Conservation (phyloP, 2,329 filamentous ascomycete genomes). For the Grosmannia serpens region DNA sequence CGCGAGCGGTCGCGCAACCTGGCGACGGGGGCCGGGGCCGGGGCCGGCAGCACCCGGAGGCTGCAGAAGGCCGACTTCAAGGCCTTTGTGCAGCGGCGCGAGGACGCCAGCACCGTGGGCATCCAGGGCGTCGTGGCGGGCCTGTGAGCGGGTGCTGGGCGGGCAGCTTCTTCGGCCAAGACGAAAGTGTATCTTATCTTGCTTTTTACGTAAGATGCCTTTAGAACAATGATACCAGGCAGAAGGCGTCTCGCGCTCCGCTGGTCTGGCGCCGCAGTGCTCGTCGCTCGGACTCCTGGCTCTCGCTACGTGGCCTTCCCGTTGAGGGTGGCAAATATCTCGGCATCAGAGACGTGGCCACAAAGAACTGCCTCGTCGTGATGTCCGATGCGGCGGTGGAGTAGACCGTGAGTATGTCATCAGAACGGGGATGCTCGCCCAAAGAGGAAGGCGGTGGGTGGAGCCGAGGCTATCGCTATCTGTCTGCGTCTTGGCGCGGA, state of each 20-base stretch:
- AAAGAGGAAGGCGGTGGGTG: not conserved
- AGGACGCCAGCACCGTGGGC: constrained; percentile 62
- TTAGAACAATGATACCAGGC: not conserved
- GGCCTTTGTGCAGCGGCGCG: constrained; percentile 72
- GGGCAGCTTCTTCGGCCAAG: not conserved
- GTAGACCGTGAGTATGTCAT: not conserved
- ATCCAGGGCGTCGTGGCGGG: constrained; percentile 15
- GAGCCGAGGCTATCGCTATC: not conserved
- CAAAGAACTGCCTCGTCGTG: not conserved
- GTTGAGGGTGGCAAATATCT: not conserved
- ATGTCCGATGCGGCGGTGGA: not conserved
- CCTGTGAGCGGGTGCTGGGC: constrained; percentile 5
- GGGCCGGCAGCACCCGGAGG: constrained; percentile 38
- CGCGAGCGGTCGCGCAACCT: constrained; percentile 57
- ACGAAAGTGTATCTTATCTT: not conserved
- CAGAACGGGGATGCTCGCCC: not conserved
- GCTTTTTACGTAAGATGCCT: not conserved
- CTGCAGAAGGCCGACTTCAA: constrained; percentile 61
- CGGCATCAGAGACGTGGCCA: not conserved
- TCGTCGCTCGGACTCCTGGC: too few relatives aligned
- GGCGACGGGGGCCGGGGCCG: constrained; percentile 21
- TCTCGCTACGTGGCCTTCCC: not conserved
- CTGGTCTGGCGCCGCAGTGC: too few relatives aligned
- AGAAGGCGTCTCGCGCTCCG: not conserved
- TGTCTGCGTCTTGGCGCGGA: too few relatives aligned